Percentiles rank a stretch among this genome's conserved stretches.
These are phyloP conservation scores for Prinsepia uniflora DNA, from an alignment of 306 rosid species.

Conservation along the genomic window DNA sequence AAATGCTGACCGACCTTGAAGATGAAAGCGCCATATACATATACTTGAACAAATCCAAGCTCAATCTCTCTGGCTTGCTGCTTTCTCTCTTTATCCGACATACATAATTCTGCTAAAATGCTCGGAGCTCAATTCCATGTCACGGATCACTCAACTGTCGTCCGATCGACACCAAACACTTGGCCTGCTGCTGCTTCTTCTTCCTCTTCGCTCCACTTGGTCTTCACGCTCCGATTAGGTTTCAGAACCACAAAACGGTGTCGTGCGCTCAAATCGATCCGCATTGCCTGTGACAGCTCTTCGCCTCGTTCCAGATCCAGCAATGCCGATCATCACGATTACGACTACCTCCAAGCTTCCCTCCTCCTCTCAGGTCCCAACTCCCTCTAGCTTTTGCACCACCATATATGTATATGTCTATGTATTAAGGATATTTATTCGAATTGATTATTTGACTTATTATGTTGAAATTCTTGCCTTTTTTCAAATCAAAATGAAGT, in stretches of 20 bases:
- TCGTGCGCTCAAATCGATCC: slow-evolving; percentile 34
- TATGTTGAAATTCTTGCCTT: background rate
- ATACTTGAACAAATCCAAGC: background rate
- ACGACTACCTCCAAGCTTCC: slow-evolving; percentile 74
- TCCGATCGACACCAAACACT: slow-evolving; percentile 28
- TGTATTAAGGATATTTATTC: background rate
- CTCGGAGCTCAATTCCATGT: slow-evolving; percentile 24
- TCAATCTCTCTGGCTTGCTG: background rate
- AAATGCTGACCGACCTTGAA: background rate
- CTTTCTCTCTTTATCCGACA: background rate
- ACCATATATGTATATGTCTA: background rate
- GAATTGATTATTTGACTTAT: background rate
- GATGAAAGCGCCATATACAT: background rate
- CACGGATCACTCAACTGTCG: slow-evolving; percentile 43
- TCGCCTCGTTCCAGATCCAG: slow-evolving; percentile 42
- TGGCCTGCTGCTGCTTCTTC: slow-evolving; percentile 29
- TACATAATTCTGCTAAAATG: slow-evolving; percentile 7
- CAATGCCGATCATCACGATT: slow-evolving; percentile 35
- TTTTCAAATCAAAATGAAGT: background rate
- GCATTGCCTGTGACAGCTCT: slow-evolving; percentile 51
- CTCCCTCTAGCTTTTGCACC: background rate
- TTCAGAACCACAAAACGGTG: slow-evolving; percentile 23
- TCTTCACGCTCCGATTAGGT: slow-evolving; percentile 30
- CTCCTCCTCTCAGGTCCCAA: slow-evolving; percentile 74
- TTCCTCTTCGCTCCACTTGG: slow-evolving; percentile 8